phyloP scores from a whole-genome alignment of 805 yeast species.

The Candida qinlingensis region DNA sequence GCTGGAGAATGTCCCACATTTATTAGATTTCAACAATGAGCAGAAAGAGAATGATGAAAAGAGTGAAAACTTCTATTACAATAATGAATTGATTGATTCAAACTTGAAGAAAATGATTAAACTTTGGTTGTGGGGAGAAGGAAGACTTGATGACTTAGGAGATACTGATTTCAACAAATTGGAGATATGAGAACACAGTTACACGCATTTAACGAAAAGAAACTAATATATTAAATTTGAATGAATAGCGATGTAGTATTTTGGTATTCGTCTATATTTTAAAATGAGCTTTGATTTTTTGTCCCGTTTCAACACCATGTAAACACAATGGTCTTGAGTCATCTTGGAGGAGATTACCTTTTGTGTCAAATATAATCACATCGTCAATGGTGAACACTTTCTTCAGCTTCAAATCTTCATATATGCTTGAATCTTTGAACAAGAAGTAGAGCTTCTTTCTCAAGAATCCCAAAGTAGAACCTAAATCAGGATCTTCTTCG shows the following conservation, averaged over 20 bases:
- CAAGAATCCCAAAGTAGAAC: constrained; percentile 61
- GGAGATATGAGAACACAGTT: neutral
- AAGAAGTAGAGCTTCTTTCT: constrained; percentile 51
- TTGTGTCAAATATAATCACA: constrained; percentile 31
- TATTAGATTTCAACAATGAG: constrained; percentile 10
- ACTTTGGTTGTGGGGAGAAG: constrained; percentile 60
- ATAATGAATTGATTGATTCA: constrained; percentile 18
- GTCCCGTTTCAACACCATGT: constrained; percentile 50
- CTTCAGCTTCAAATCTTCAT: constrained; percentile 17
- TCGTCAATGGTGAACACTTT: constrained; percentile 25
- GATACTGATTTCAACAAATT: neutral
- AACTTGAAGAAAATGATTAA: constrained; percentile 50
- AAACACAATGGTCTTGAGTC: constrained; percentile 47
- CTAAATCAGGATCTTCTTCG: constrained; percentile 56
- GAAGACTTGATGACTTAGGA: neutral
- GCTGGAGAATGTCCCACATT: constrained; percentile 12
- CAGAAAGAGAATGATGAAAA: neutral
- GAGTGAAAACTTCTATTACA: constrained; percentile 1
- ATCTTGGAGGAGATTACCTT: constrained; percentile 26
- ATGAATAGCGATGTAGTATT: too few relatives aligned
- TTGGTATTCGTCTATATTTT: neutral
- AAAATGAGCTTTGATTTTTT: constrained; percentile 31
- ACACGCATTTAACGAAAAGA: too few relatives aligned
- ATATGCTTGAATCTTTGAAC: constrained; percentile 40
- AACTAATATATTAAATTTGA: too few relatives aligned